These are phyloP conservation scores for Crucibulum cyathiforme DNA, from an alignment of 1,284 basidiomycete genomes.

Conservation along the genomic window DNA sequence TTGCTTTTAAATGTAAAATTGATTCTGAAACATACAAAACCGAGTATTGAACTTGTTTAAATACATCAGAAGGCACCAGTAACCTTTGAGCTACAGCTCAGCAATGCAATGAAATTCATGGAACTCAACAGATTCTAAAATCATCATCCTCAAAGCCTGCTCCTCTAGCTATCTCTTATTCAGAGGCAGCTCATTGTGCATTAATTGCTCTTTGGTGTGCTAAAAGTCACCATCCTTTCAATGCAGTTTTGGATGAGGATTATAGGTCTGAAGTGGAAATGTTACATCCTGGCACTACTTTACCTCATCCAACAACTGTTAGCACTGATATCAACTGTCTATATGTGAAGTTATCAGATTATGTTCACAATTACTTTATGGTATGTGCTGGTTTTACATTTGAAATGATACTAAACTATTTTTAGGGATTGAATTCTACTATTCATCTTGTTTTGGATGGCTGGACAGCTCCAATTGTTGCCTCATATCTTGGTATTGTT, in stretches of 20 bases:
- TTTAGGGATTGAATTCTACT: not conserved
- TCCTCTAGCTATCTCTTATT: conserved; percentile 5
- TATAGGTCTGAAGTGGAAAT: conserved; percentile 7
- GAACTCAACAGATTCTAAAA: not conserved
- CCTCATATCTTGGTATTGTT: not conserved
- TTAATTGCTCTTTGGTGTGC: conserved; percentile 18
- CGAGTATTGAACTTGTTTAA: not conserved
- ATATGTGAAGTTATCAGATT: conserved; percentile 19
- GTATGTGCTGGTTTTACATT: conserved; percentile 13
- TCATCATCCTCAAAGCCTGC: not conserved
- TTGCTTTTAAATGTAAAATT: conserved; percentile 18
- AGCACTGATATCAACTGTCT: conserved; percentile 27
- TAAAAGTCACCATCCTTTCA: conserved; percentile 7
- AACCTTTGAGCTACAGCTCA: conserved; percentile 9
- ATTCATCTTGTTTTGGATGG: not conserved
- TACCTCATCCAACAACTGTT: conserved; percentile 26
- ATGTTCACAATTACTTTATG: conserved; percentile 28
- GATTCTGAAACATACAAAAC: conserved; percentile 9
- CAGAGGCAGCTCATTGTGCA: conserved; percentile 10
- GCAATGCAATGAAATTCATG: conserved; percentile 4
- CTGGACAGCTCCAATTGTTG: not conserved
- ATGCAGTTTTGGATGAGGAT: conserved; percentile 6
- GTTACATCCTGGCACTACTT: conserved; percentile 4
- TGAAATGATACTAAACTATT: not conserved
- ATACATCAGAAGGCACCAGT: conserved; percentile 11